Conservation (phyloP, 345 rosid genomes). For the Carallia brachiata region DNA sequence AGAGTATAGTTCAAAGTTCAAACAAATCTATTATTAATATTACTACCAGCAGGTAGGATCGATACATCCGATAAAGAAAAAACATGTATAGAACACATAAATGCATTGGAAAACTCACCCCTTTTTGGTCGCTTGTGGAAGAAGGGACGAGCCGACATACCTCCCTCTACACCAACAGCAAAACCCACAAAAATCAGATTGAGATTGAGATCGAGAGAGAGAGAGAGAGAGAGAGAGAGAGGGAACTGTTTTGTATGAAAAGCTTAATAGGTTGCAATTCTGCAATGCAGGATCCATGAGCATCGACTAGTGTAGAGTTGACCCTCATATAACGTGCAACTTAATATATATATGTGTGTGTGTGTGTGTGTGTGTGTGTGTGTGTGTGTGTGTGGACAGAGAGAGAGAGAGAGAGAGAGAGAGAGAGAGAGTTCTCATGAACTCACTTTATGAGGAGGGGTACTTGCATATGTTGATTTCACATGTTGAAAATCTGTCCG, state of each 20-base stretch:
- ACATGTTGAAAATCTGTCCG: constrained; percentile 88
- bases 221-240: too few species aligned
- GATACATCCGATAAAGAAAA: not conserved
- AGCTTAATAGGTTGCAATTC: too few species aligned
- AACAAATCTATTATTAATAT: not conserved
- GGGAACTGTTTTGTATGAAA: too few species aligned
- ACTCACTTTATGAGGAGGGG: constrained; percentile 82
- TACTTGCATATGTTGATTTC: constrained; percentile 64
- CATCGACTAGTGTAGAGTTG: too few species aligned
- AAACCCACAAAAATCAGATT: constrained; percentile 8
- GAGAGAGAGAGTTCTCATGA: not conserved
- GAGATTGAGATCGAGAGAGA: too few species aligned
- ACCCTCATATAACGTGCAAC: too few species aligned
- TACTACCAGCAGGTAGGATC: not conserved
- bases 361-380: too few species aligned
- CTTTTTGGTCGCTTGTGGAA: constrained; percentile 62
- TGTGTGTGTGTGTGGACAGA: not conserved
- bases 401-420: not conserved
- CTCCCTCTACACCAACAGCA: constrained; percentile 70
- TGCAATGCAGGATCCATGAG: too few species aligned
- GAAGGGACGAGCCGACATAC: constrained; percentile 81
- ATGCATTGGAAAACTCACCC: constrained; percentile 53
- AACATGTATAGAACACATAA: not conserved
- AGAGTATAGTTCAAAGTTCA: not conserved
- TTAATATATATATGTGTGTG: too few species aligned